Evolutionary conservation across 2,329 filamentous ascomycete genomes (phyloP).

Genomic region (Plenodomus lindquistii): DNA sequence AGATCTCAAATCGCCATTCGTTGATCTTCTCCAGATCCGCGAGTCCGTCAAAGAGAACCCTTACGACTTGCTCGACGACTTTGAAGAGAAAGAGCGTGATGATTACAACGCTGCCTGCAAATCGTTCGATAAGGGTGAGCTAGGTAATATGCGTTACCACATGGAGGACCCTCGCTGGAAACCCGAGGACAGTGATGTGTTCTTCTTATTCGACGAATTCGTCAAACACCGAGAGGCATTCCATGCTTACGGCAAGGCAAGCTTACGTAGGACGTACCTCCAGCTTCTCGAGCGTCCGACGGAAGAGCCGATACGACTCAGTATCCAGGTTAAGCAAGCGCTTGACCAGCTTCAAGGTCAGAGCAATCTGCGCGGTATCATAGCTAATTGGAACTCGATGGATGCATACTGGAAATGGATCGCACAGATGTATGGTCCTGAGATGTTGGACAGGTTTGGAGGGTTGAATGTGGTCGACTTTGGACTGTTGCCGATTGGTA

Average conservation of each 20-base stretch:
- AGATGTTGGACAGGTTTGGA: slow-evolving; percentile 41
- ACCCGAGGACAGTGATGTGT: slow-evolving; percentile 20
- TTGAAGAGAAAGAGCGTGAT: slow-evolving; percentile 34
- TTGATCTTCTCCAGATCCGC: slow-evolving; percentile 52
- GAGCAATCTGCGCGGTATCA: slow-evolving; percentile 29
- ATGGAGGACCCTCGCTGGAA: slow-evolving; percentile 12
- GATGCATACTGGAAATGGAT: slow-evolving; percentile 44
- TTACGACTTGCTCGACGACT: slow-evolving; percentile 51
- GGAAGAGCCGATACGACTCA: slow-evolving; percentile 24
- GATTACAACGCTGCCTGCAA: slow-evolving; percentile 40
- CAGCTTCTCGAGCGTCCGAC: slow-evolving; percentile 25
- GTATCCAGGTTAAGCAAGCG: slow-evolving; percentile 24
- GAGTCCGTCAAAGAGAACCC: slow-evolving; percentile 36
- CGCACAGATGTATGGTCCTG: slow-evolving; percentile 41
- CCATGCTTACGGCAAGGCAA: slow-evolving; percentile 7
- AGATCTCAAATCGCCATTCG: slow-evolving; percentile 56
- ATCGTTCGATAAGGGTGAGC: slow-evolving; percentile 34
- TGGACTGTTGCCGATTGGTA: slow-evolving; percentile 41
- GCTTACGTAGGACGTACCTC: slow-evolving; percentile 19
- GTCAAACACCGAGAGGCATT: slow-evolving; percentile 24
- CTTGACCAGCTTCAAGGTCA: slow-evolving; percentile 21
- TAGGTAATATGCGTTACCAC: slow-evolving; percentile 3
- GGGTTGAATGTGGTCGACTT: slow-evolving; percentile 40
- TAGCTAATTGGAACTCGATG: slow-evolving; percentile 29
- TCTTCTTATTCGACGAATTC: slow-evolving; percentile 36